Evolutionary conservation across 441 rosid genomes (phyloP), one percentile per base, ranked within the genome.

Genomic region (Populus tomentosa): DNA sequence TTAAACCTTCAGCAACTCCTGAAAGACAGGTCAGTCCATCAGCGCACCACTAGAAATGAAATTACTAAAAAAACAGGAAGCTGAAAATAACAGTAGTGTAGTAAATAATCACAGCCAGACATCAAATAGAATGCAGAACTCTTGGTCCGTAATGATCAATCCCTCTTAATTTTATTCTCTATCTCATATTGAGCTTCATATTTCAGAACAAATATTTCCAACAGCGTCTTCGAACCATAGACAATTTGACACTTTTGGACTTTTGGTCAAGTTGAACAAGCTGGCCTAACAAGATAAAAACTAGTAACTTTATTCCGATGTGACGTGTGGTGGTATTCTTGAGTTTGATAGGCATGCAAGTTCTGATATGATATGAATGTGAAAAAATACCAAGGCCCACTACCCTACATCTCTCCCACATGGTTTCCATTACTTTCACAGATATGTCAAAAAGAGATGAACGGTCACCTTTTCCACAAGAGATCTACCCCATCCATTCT

Each of bases 1-100:
- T 77, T 81, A 89, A 67, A 89, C 90, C 69, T 75, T 89, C 80
- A 87, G 80, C 89, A 89, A 72, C 75, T 89, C 90, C 92, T 86
- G 90, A 73, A 83, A 84, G 50, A 83, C 59, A 68, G 77, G 7
- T 53, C 61, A 53, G 61, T 1, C 21, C 61, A 53, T 53, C 7
- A 53, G 8, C 7, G 1, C 8, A 53, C 61, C n/a, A 18, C 61
- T 53, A 0, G 61, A 53, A 14, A 53, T 53, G 61, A 53, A 16
- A 53, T 14, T 50, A 50, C 20, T 50, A 18, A 16, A 53, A 18
- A 53, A 53, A 53, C 8, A 53, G n/a, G 61, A 53, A 53, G 61
- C 61, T 53, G 61, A 53, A 53, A 53, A 18, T 1, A 53, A 53
- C 61, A 16, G n/a, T 6, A 16, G 3, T 18, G 21, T 53, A 6